These are phyloP conservation scores for Penicillium occitanis DNA, from an alignment of 2,329 filamentous ascomycete genomes.

Conservation along the genomic window DNA sequence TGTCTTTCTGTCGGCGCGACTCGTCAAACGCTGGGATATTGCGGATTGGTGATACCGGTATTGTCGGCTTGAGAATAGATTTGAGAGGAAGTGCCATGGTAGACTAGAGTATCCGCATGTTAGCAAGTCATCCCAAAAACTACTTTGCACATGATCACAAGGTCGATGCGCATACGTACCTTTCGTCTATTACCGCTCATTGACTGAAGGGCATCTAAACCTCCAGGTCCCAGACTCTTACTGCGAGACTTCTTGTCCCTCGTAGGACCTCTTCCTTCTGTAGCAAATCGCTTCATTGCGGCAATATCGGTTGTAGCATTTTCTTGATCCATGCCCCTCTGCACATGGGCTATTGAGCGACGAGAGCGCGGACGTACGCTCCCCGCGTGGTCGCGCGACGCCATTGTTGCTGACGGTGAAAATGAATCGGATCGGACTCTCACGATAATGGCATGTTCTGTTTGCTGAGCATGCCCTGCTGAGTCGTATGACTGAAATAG, in stretches of 20 bases:
- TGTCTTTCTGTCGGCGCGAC: conserved; percentile 37
- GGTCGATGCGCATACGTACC: conserved; percentile 50
- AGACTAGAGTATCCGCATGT: conserved; percentile 38
- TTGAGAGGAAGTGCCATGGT: conserved; percentile 48
- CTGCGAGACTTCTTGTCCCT: conserved; percentile 72
- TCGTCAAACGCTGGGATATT: conserved; percentile 63
- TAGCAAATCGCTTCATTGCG: conserved; percentile 38
- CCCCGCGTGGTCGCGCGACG: conserved; percentile 38
- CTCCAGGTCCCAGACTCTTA: conserved; percentile 93
- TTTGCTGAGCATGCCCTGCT: background rate
- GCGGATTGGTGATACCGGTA: conserved; percentile 64
- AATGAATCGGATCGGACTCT: background rate
- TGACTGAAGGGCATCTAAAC: conserved; percentile 76
- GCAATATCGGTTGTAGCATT: conserved; percentile 70
- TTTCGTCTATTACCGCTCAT: conserved; percentile 75
- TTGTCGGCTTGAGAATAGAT: conserved; percentile 79
- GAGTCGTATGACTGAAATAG: background rate
- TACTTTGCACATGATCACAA: too few species aligned
- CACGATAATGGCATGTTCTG: background rate
- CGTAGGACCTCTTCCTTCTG: conserved; percentile 38
- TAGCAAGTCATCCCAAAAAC: conserved; percentile 15
- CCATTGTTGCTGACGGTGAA: conserved; percentile 28
- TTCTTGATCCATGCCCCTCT: conserved; percentile 65
- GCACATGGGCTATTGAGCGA: conserved; percentile 69
- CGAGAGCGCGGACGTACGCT: conserved; percentile 50